Evolutionary conservation across 2,329 filamentous ascomycete species (phyloP).

Genomic region (Fragosphaeria purpurea): DNA sequence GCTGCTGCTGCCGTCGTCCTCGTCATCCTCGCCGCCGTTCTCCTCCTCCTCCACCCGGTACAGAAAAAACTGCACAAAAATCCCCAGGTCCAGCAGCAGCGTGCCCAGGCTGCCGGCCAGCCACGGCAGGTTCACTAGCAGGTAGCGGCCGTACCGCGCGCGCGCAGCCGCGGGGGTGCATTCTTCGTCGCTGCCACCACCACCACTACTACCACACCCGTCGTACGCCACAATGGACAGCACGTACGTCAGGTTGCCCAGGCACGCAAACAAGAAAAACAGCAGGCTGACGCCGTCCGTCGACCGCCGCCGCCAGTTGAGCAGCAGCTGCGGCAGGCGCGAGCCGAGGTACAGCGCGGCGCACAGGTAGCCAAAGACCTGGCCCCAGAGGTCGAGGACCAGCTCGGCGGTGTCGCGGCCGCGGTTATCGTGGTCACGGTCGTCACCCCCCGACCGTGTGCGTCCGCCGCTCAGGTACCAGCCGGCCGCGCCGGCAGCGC

Average conservation of each 20-base stretch:
- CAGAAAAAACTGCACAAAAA: slow-evolving; percentile 87
- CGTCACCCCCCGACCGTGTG: slow-evolving; percentile 32
- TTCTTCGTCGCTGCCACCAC: slow-evolving; percentile 16
- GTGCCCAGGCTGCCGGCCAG: slow-evolving; percentile 82
- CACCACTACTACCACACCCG: slow-evolving; percentile 47
- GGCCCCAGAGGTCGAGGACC: slow-evolving; percentile 65
- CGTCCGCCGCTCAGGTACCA: slow-evolving; percentile 65
- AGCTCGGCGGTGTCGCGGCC: slow-evolving; percentile 36
- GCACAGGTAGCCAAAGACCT: slow-evolving; percentile 90
- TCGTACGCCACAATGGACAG: slow-evolving; percentile 86
- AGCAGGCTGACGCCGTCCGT: slow-evolving; percentile 89
- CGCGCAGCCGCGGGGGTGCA: slow-evolving; percentile 58
- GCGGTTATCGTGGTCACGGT: slow-evolving; percentile 22
- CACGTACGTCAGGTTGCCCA: slow-evolving; percentile 91
- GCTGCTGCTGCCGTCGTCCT: slow-evolving; percentile 2
- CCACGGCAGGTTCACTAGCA: slow-evolving; percentile 87
- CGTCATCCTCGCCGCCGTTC: slow-evolving; percentile 3
- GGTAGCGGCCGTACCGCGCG: slow-evolving; percentile 65
- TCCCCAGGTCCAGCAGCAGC: slow-evolving; percentile 69
- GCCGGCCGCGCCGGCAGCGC: slow-evolving; percentile 69
- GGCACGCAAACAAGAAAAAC: slow-evolving; percentile 93
- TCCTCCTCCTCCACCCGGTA: slow-evolving; percentile 42
- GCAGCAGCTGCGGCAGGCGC: slow-evolving; percentile 76
- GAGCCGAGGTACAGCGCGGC: slow-evolving; percentile 82
- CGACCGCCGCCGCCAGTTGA: slow-evolving; percentile 86